phyloP scores from a whole-genome alignment of 768 basidiomycete genomes.

The Ephemerocybe angulata region DNA sequence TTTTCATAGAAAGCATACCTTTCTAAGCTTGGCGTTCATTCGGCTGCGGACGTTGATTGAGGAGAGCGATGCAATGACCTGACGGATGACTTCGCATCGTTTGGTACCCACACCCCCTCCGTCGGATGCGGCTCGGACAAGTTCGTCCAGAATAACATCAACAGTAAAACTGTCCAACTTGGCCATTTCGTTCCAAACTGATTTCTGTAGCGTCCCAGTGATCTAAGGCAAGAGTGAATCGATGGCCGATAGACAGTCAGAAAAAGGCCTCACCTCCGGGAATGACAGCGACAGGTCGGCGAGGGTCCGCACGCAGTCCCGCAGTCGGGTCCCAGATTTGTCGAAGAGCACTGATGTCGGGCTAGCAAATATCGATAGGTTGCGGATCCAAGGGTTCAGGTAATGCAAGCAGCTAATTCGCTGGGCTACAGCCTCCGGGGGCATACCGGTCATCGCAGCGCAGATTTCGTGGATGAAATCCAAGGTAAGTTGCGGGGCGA shows the following conservation, averaged over 20 bases:
- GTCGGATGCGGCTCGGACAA: slow-evolving; percentile 69
- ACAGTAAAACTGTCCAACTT: slow-evolving; percentile 63
- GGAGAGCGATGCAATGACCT: slow-evolving; percentile 69
- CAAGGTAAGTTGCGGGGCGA: slow-evolving; percentile 78
- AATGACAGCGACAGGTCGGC: slow-evolving; percentile 72
- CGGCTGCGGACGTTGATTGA: slow-evolving; percentile 77
- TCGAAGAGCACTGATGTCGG: slow-evolving; percentile 67
- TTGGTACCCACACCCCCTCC: slow-evolving; percentile 77
- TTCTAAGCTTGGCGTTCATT: slow-evolving; percentile 74
- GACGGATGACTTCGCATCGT: slow-evolving; percentile 71
- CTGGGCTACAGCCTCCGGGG: slow-evolving; percentile 39
- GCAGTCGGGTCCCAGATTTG: slow-evolving; percentile 66
- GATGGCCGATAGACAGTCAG: slow-evolving; percentile 1
- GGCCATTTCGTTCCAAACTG: slow-evolving; percentile 75
- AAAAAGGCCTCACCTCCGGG: slow-evolving; percentile 50
- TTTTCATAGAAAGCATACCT: slow-evolving; percentile 39
- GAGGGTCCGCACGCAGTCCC: slow-evolving; percentile 77
- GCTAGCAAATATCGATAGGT: slow-evolving; percentile 67
- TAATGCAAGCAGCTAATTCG: slow-evolving; percentile 76
- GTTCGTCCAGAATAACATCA: slow-evolving; percentile 74
- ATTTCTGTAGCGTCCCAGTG: slow-evolving; percentile 60
- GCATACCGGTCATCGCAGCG: slow-evolving; percentile 56
- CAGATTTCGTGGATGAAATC: slow-evolving; percentile 89
- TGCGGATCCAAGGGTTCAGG: slow-evolving; percentile 86
- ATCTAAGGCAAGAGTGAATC: slow-evolving; percentile 40